Percentiles rank a stretch among this genome's conserved stretches.
Evolutionary conservation across 495 filamentous ascomycete species (phyloP).

Genomic region (Pseudoneurospora amorphoporcata): DNA sequence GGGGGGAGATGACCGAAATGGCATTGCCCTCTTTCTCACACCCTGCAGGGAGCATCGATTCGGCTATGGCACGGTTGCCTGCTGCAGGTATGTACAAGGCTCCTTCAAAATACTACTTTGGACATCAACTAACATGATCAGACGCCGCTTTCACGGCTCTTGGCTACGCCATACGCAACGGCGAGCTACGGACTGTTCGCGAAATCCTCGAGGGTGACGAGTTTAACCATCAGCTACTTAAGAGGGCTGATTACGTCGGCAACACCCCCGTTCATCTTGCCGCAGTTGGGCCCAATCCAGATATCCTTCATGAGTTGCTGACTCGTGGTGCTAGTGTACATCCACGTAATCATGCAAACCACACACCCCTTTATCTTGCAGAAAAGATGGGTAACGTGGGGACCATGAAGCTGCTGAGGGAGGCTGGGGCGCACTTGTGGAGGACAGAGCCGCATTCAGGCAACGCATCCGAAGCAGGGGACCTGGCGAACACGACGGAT

Average conservation of each 20-base stretch:
- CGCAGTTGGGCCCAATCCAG: slow-evolving; percentile 33
- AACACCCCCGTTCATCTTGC: slow-evolving; percentile 71
- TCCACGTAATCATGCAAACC: slow-evolving; percentile 65
- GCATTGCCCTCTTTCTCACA: slow-evolving; percentile 56
- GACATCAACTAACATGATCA: slow-evolving; percentile 11
- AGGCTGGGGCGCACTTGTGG: slow-evolving; percentile 30
- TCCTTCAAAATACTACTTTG: slow-evolving; percentile 17
- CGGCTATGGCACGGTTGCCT: slow-evolving; percentile 21
- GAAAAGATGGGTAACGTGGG: slow-evolving; percentile 44
- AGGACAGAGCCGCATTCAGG: slow-evolving; percentile 12
- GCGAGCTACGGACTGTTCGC: slow-evolving; percentile 52
- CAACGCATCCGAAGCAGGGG: slow-evolving; percentile 8
- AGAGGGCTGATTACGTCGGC: slow-evolving; percentile 74
- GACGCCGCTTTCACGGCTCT: slow-evolving; percentile 57
- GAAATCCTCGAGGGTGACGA: slow-evolving; percentile 56
- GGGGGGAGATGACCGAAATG: slow-evolving; percentile 80
- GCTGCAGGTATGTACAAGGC: slow-evolving; percentile 16
- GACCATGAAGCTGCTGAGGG: slow-evolving; percentile 50
- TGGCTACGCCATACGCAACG: slow-evolving; percentile 70
- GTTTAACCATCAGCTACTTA: slow-evolving; percentile 51
- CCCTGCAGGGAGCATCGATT: slow-evolving; percentile 42
- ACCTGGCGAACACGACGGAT: slow-evolving; percentile 2
- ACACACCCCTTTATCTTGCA: slow-evolving; percentile 75
- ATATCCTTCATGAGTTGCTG: slow-evolving; percentile 64
- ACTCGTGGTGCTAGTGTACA: slow-evolving; percentile 77